Percentiles rank a stretch among this genome's conserved stretches.
Conservation (phyloP, 768 basidiomycete species). For the Boletus tylopilopsis region DNA sequence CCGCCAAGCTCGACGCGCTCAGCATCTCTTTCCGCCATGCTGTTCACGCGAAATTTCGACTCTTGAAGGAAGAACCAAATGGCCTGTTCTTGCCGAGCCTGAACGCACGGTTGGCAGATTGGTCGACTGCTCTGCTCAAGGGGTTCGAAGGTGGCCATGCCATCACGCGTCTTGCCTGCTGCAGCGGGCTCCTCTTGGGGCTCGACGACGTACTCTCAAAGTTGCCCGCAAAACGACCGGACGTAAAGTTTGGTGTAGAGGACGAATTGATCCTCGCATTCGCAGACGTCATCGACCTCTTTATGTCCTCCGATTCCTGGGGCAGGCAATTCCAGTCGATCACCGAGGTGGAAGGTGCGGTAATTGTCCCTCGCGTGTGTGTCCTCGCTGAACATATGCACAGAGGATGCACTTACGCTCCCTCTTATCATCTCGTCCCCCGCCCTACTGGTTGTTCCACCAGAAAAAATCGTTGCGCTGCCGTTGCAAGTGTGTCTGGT, state of each 20-base stretch:
- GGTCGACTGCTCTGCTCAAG: conserved; percentile 49
- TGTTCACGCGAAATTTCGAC: conserved; percentile 25
- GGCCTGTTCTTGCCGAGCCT: conserved; percentile 33
- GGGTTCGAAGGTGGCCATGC: conserved; percentile 68
- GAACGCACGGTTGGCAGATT: conserved; percentile 42
- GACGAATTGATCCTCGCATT: conserved; percentile 65
- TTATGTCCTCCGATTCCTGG: conserved; percentile 48
- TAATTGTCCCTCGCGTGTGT: not conserved
- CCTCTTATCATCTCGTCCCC: conserved; percentile 57
- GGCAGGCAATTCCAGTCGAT: conserved; percentile 64
- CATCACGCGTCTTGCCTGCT: conserved; percentile 57
- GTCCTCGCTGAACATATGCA: conserved; percentile 7
- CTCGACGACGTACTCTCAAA: conserved; percentile 47
- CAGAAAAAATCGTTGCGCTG: conserved; percentile 54
- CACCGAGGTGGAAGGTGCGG: conserved; percentile 40
- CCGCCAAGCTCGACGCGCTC: conserved; percentile 27
- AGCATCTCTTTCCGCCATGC: conserved; percentile 29
- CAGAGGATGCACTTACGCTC: conserved; percentile 41
- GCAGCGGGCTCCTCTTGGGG: conserved; percentile 62
- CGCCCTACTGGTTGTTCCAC: conserved; percentile 52
- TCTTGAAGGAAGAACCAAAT: conserved; percentile 27
- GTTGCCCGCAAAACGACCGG: conserved; percentile 27
- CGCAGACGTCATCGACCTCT: conserved; percentile 70
- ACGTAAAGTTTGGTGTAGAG: conserved; percentile 47
- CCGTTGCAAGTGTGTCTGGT: conserved; percentile 46